Percentiles rank a stretch among this genome's conserved stretches.
Evolutionary conservation across 306 rosid genomes (phyloP).

Genomic region (Glycyrrhiza uralensis): DNA sequence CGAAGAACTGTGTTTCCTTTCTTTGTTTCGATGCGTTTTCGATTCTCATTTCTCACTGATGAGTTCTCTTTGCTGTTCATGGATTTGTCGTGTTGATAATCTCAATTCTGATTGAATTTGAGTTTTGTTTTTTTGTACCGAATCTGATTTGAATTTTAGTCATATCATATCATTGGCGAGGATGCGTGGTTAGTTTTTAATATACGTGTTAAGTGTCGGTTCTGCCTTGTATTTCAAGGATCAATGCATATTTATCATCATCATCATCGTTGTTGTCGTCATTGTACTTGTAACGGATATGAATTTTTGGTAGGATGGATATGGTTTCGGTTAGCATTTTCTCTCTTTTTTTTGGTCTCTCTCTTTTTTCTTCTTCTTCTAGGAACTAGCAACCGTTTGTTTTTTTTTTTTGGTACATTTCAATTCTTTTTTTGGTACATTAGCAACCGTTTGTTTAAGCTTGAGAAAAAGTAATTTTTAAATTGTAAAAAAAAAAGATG

Average conservation of each 20-base stretch:
- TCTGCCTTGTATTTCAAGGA: not conserved
- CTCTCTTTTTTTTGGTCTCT: not conserved
- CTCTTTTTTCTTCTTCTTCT: too few species aligned
- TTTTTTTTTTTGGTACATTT: too few species aligned
- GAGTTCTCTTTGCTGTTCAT: not conserved
- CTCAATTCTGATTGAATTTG: conserved; percentile 8
- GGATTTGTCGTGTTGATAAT: not conserved
- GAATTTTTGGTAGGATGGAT: not conserved
- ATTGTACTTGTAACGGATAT: not conserved
- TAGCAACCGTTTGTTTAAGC: too few species aligned
- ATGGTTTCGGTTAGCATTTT: not conserved
- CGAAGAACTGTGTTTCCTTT: not conserved
- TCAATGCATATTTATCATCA: not conserved
- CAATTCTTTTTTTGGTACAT: too few species aligned
- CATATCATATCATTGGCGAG: not conserved
- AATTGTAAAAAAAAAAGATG: too few species aligned
- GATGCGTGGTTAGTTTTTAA: not conserved
- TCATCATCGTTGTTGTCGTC: not conserved
- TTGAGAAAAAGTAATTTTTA: too few species aligned
- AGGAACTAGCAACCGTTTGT: too few species aligned
- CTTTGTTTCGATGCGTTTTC: not conserved
- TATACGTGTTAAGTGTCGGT: not conserved
- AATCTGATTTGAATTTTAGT: not conserved
- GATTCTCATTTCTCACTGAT: not conserved
- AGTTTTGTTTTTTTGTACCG: not conserved